These are phyloP conservation scores for Daldinia eschscholtzii DNA, from an alignment of 2,329 filamentous ascomycete genomes.

Conservation along the genomic window DNA sequence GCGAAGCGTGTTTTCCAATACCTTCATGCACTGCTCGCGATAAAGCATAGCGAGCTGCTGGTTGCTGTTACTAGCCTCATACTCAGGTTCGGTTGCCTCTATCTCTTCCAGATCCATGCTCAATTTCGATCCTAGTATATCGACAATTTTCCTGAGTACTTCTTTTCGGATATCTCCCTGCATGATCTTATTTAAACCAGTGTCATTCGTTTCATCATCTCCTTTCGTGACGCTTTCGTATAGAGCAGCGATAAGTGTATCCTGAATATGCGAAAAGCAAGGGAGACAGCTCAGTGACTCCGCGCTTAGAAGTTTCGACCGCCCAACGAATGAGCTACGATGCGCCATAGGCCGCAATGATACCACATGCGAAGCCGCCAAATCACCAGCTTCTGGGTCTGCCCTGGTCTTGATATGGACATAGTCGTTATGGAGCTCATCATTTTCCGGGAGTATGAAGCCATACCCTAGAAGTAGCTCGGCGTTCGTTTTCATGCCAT, in stretches of 20 bases:
- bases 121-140: conserved; percentile 56
- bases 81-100: conserved; percentile 58
- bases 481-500: conserved; percentile 79
- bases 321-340: conserved; percentile 62
- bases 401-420: conserved; percentile 66
- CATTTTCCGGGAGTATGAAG: conserved; percentile 66
- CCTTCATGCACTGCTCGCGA: conserved; percentile 61
- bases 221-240: conserved; percentile 52
- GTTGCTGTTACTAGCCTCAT: conserved; percentile 57
- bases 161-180: conserved; percentile 59
- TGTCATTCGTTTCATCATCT: conserved; percentile 38
- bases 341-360: conserved; percentile 64
- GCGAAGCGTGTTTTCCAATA: conserved; percentile 60
- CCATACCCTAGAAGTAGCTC: conserved; percentile 75
- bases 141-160: conserved; percentile 54
- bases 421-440: conserved; percentile 70
- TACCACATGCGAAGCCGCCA: conserved; percentile 57
- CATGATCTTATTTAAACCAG: conserved; percentile 57
- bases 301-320: conserved; percentile 55
- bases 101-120: conserved; percentile 60
- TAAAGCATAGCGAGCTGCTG: conserved; percentile 65
- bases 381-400: conserved; percentile 47
- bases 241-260: conserved; percentile 66
- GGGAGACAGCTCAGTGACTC: conserved; percentile 53
- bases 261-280: conserved; percentile 65